phyloP scores from a whole-genome alignment of 106 monocot species.

The Ottelia alismoides region DNA sequence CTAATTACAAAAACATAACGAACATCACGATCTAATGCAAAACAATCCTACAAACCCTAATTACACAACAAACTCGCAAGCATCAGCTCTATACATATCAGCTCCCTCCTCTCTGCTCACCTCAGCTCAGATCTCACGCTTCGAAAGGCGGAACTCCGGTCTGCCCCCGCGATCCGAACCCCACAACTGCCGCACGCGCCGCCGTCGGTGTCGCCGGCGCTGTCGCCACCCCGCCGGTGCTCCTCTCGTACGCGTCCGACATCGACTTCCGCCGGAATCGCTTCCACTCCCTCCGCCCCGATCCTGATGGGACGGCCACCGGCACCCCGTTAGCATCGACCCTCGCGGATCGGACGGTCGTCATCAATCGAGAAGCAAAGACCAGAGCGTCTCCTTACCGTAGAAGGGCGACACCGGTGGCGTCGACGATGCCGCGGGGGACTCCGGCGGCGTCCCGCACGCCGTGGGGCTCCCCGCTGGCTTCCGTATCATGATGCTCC shows the following conservation, averaged over 20 bases:
- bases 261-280: slow-evolving; percentile 19
- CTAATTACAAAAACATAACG: too few species aligned
- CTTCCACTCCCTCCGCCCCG: slow-evolving; percentile 17
- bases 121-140: slow-evolving; percentile 2
- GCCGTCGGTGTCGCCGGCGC: too few species aligned
- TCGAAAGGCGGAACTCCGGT: slow-evolving; percentile 1
- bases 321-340: background rate
- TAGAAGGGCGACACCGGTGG: slow-evolving; percentile 88
- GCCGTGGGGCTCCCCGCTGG: slow-evolving; percentile 61
- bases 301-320: slow-evolving; percentile 1
- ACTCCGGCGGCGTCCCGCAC: slow-evolving; percentile 52
- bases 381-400: slow-evolving; percentile 28
- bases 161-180: background rate
- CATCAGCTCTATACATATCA: too few species aligned
- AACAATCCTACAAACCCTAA: too few species aligned
- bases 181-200: background rate
- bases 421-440: slow-evolving; percentile 51
- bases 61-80: too few species aligned
- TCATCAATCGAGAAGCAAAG: slow-evolving; percentile 7
- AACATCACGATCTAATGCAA: too few species aligned
- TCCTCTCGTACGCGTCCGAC: slow-evolving; percentile 19
- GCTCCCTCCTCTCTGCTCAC: background rate
- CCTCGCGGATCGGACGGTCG: background rate
- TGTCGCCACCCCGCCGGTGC: background rate
- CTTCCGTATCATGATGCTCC: slow-evolving; percentile 89